phyloP scores from a whole-genome alignment of 2,329 filamentous ascomycete species.

The Diplodia scrobiculata region DNA sequence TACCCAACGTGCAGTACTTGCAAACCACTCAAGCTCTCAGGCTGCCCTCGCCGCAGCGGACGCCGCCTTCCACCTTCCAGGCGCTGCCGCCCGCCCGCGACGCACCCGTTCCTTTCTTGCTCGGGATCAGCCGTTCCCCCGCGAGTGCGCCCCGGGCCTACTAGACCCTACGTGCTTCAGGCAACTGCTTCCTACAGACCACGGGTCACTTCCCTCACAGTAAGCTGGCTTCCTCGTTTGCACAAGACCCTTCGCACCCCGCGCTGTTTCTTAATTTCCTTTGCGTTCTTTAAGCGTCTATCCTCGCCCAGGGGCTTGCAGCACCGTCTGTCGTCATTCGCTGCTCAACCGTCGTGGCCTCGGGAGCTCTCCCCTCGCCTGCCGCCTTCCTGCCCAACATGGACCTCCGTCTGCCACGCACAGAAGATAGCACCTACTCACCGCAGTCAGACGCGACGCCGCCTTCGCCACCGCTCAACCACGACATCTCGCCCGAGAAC shows the following conservation, averaged over 20 bases:
- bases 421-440: constrained; percentile 26
- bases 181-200: constrained; percentile 11
- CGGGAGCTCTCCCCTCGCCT: constrained; percentile 18
- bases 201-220: constrained; percentile 5
- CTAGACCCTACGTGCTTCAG: constrained; percentile 21
- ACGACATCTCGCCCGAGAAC: constrained; percentile 13
- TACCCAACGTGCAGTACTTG: constrained; percentile 12
- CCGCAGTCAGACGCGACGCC: constrained; percentile 21
- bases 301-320: constrained; percentile 22
- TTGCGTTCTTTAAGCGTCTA: constrained; percentile 1
- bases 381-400: constrained; percentile 22
- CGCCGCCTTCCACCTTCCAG: not conserved
- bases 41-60: not conserved
- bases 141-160: constrained; percentile 21
- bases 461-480: constrained; percentile 9
- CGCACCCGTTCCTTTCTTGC: constrained; percentile 11
- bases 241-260: not conserved
- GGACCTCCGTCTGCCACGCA: constrained; percentile 25
- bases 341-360: constrained; percentile 23
- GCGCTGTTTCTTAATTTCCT: constrained; percentile 22
- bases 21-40: not conserved
- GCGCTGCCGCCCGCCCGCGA: not conserved
- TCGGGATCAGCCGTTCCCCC: constrained; percentile 26
- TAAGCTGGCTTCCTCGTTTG: constrained; percentile 26
- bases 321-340: constrained; percentile 18